phyloP scores from a whole-genome alignment of 495 filamentous ascomycete species.

The Podospora appendiculata region DNA sequence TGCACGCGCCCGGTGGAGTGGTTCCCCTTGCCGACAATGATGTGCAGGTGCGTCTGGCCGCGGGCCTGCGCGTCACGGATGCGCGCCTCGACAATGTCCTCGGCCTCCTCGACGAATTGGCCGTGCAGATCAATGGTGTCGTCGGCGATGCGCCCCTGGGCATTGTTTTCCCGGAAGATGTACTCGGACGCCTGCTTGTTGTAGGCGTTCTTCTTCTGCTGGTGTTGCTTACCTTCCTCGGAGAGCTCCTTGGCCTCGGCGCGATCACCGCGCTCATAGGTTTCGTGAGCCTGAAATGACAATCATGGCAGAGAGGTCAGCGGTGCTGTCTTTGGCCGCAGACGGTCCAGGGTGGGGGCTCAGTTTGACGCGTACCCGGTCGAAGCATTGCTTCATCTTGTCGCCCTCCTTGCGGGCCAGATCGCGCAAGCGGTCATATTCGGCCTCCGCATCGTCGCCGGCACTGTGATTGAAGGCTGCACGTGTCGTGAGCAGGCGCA shows the following conservation, averaged over 20 bases:
- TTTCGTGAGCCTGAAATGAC: slow-evolving; percentile 56
- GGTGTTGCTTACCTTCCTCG: slow-evolving; percentile 78
- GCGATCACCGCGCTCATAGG: slow-evolving; percentile 74
- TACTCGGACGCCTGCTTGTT: slow-evolving; percentile 85
- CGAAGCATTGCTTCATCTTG: slow-evolving; percentile 68
- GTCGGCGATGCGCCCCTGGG: slow-evolving; percentile 53
- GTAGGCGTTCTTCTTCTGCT: slow-evolving; percentile 66
- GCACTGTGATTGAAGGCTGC: slow-evolving; percentile 79
- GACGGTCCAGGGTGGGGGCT: neutral
- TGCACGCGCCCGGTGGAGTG: slow-evolving; percentile 72
- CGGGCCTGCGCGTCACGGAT: slow-evolving; percentile 64
- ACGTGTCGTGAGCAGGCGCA: neutral
- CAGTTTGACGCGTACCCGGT: slow-evolving; percentile 40
- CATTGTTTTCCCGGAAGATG: slow-evolving; percentile 93
- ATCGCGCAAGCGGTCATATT: slow-evolving; percentile 86
- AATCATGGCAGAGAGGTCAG: too few species aligned
- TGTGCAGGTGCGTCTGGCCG: slow-evolving; percentile 63
- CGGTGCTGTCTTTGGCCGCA: neutral
- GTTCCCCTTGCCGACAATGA: slow-evolving; percentile 90
- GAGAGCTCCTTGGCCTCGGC: slow-evolving; percentile 71
- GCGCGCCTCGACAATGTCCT: slow-evolving; percentile 75
- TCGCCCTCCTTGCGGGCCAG: slow-evolving; percentile 71
- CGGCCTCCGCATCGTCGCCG: slow-evolving; percentile 60
- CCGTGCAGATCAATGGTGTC: slow-evolving; percentile 95
- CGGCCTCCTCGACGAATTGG: slow-evolving; percentile 87